A percentile compares a stretch with the other conserved stretches of the same genome.
phyloP scores from a whole-genome alignment of 1,284 basidiomycete species.

The Hortiboletus rubellus region DNA sequence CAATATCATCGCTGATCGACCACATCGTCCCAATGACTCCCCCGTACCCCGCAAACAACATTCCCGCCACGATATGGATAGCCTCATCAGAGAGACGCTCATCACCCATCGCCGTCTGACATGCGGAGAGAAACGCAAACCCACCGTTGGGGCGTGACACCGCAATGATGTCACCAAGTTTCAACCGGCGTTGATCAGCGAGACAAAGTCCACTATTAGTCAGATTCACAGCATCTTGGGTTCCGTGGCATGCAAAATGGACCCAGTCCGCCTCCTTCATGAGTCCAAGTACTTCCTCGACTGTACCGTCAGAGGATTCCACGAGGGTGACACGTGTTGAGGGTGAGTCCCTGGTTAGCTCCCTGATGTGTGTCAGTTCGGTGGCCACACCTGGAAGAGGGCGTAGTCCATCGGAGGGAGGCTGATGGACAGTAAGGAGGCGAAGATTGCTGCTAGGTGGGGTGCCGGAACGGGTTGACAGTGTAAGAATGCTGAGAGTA shows the following conservation, averaged over 20 bases:
- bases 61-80: constrained; percentile 7
- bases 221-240: no score
- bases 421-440: constrained; percentile 11
- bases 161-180: no score
- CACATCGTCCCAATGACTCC: constrained; percentile 14
- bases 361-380: constrained; percentile 5
- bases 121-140: constrained; percentile 12
- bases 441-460: not conserved
- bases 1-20: constrained; percentile 13
- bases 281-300: constrained; percentile 4
- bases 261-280: constrained; percentile 13
- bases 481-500: constrained; percentile 2
- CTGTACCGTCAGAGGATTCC: constrained; percentile 8
- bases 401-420: constrained; percentile 4
- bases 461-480: not conserved
- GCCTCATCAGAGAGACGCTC: constrained; percentile 4
- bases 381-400: constrained; percentile 3
- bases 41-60: constrained; percentile 11
- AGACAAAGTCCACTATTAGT: no score
- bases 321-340: not conserved
- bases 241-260: constrained; percentile 5
- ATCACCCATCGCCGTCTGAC: constrained; percentile 14
- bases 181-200: no score
- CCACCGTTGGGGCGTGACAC: constrained; percentile 8
- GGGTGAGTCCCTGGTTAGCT: not conserved